Evolutionary conservation across 192 early-diverging fungal genomes (phyloP).

Genomic region (Glomus cerebriforme): DNA sequence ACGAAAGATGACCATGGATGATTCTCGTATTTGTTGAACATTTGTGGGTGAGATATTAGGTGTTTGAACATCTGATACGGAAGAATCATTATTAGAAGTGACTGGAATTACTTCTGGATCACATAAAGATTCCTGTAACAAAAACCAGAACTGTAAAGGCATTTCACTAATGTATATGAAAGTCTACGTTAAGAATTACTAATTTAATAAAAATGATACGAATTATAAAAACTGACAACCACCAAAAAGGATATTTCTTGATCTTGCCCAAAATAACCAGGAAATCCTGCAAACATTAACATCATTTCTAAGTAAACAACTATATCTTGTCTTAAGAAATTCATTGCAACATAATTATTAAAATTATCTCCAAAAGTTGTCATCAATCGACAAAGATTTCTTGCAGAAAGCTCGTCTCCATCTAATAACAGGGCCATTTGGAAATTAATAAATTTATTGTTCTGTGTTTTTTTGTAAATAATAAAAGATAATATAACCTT

Average conservation of each 20-base stretch:
- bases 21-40: constrained; percentile 39
- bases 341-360: constrained; percentile 49
- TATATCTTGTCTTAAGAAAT: constrained; percentile 49
- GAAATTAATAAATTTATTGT: not conserved
- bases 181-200: not conserved
- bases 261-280: constrained; percentile 67
- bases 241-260: constrained; percentile 49
- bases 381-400: constrained; percentile 51
- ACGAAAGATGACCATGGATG: constrained; percentile 50
- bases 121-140: constrained; percentile 67
- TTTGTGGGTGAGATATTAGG: constrained; percentile 28
- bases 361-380: constrained; percentile 61
- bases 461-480: too few relatives aligned
- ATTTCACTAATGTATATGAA: constrained; percentile 55
- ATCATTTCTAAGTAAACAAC: constrained; percentile 51
- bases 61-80: not conserved
- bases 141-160: constrained; percentile 73
- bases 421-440: constrained; percentile 37
- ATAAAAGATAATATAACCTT: not conserved
- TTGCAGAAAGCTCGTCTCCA: constrained; percentile 51
- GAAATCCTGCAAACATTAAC: constrained; percentile 68
- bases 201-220: not conserved
- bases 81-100: constrained; percentile 33
- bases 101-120: constrained; percentile 50
- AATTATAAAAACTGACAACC: not conserved